These are phyloP conservation scores for Monosporascus cannonballus DNA, from an alignment of 2,329 filamentous ascomycete genomes.

Conservation along the genomic window DNA sequence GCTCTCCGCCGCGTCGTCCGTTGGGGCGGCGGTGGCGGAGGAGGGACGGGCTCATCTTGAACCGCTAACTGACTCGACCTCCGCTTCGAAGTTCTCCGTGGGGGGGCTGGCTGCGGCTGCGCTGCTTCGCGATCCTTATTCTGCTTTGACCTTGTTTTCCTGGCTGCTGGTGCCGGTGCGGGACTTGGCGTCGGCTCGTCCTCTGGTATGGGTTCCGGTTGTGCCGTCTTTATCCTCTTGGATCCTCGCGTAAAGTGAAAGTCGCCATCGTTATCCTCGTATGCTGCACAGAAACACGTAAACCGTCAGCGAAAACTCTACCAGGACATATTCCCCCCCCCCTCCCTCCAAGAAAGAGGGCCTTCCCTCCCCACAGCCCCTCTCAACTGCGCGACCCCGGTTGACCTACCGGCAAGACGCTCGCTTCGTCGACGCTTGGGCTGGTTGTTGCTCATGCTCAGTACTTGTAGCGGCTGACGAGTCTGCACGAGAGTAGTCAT, in stretches of 20 bases:
- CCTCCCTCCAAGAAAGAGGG: neutral
- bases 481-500: slow-evolving; percentile 65
- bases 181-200: slow-evolving; percentile 32
- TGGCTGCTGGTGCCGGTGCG: slow-evolving; percentile 27
- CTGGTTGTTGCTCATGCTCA: slow-evolving; percentile 64
- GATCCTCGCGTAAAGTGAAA: slow-evolving; percentile 68
- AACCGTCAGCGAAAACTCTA: neutral
- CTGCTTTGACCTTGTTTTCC: slow-evolving; percentile 37
- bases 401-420: slow-evolving; percentile 54
- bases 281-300: slow-evolving; percentile 29
- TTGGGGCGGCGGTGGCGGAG: slow-evolving; percentile 30
- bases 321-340: neutral
- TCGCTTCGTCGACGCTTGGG: slow-evolving; percentile 57
- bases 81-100: slow-evolving; percentile 31
- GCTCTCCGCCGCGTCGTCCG: slow-evolving; percentile 37
- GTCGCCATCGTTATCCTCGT: slow-evolving; percentile 72
- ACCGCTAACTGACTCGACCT: slow-evolving; percentile 24
- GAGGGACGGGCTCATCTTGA: slow-evolving; percentile 13
- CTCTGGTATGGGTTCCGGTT: slow-evolving; percentile 35
- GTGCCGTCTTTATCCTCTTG: slow-evolving; percentile 57
- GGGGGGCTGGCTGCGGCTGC: slow-evolving; percentile 27
- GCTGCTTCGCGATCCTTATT: slow-evolving; percentile 17
- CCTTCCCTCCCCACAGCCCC: neutral
- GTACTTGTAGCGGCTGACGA: slow-evolving; percentile 58
- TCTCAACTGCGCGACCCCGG: neutral